Evolutionary conservation across 1,284 basidiomycete species (phyloP).

Genomic region (Malassezia vespertilionis): DNA sequence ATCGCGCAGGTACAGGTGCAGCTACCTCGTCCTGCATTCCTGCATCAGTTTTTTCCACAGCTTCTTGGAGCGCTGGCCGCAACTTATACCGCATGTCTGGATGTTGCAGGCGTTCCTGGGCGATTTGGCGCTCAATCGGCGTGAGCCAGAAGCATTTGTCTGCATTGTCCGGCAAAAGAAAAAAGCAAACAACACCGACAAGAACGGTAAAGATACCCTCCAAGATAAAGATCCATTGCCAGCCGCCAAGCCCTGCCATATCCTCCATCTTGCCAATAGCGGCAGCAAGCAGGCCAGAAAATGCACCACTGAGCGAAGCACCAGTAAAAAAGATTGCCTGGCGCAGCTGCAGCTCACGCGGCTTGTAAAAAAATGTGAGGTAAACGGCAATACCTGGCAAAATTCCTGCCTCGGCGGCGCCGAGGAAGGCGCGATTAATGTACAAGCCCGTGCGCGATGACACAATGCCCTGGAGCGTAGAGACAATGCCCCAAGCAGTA

Average conservation of each 20-base stretch:
- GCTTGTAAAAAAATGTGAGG: conserved; percentile 39
- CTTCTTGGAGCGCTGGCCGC: background rate
- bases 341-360: conserved; percentile 31
- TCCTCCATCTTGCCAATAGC: conserved; percentile 31
- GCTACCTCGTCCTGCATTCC: background rate
- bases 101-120: conserved; percentile 20
- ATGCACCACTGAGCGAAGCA: conserved; percentile 31
- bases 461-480: conserved; percentile 32
- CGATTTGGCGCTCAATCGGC: conserved; percentile 23
- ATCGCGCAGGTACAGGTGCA: too few species aligned
- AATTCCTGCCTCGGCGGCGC: conserved; percentile 29
- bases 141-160: conserved; percentile 29
- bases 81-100: background rate
- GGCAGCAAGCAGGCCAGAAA: conserved; percentile 36
- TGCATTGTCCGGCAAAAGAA: conserved; percentile 29
- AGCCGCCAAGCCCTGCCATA: conserved; percentile 21
- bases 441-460: conserved; percentile 28
- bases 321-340: conserved; percentile 41
- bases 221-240: conserved; percentile 37
- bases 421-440: conserved; percentile 36
- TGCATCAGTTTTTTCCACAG: conserved; percentile 1
- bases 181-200: conserved; percentile 25
- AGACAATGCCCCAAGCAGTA: conserved; percentile 28
- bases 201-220: conserved; percentile 37
- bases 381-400: conserved; percentile 33